Conservation (phyloP, 2,329 filamentous ascomycete genomes). For the Bretziella fagacearum region DNA sequence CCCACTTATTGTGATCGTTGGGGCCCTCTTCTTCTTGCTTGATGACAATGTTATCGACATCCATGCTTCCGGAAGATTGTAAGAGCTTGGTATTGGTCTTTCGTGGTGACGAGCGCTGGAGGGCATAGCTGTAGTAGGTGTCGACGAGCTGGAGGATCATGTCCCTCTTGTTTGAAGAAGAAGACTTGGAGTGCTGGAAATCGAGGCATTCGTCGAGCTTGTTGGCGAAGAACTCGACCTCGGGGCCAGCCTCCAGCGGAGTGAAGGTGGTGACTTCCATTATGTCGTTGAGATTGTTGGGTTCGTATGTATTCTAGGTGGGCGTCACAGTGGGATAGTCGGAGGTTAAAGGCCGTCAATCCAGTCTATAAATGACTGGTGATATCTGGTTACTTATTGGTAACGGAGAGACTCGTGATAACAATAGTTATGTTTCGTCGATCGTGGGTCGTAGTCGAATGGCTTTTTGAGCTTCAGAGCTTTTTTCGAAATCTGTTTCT, state of each 20-base stretch:
- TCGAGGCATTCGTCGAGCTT: conserved; percentile 59
- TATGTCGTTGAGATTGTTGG: neutral
- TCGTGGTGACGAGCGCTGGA: conserved; percentile 25
- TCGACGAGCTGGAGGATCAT: conserved; percentile 53
- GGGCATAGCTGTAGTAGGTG: conserved; percentile 43
- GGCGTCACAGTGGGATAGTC: no score
- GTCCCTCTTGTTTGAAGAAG: conserved; percentile 37
- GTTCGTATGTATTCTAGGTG: no score
- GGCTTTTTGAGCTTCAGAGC: no score
- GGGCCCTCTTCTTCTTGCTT: conserved; percentile 16
- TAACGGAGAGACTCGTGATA: no score
- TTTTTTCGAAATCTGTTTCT: no score
- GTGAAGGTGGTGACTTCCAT: conserved; percentile 13
- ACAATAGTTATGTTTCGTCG: no score
- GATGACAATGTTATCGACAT: conserved; percentile 34
- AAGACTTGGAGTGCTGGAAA: conserved; percentile 18
- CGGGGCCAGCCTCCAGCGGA: conserved; percentile 40
- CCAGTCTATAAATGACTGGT: no score
- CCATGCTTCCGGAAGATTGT: conserved; percentile 27
- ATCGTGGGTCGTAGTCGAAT: no score
- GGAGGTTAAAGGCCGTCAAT: no score
- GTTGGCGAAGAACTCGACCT: conserved; percentile 77
- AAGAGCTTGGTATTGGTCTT: conserved; percentile 18
- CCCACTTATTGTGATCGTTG: conserved; percentile 35
- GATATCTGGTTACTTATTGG: no score